Evolutionary conservation across 495 filamentous ascomycete genomes (phyloP), one percentile per base, ranked within the genome.

Genomic region (Pseudotulostoma volvatum): DNA sequence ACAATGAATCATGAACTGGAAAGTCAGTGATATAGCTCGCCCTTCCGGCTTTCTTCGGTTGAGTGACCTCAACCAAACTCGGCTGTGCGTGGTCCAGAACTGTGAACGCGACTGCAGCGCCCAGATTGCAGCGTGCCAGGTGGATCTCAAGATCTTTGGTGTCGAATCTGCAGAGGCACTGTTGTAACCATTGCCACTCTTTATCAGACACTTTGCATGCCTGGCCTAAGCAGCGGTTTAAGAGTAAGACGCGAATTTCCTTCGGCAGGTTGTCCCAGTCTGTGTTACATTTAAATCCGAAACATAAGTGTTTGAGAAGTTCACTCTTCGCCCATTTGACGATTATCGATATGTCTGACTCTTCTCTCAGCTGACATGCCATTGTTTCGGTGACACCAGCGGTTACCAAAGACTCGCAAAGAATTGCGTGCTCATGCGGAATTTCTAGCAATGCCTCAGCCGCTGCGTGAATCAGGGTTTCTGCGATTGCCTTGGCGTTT

Each of bases 401-500:
- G 1, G 52, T 53, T 16, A 73, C 47, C 15, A 73, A 56, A 9
- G 59, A 61, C 37, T 70, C 67, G 9, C 62, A 46, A 30, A 72
- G 51, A 1, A 54, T 44, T 2, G 71, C 63, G 41, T 74, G 59
- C 33, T 68, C 60, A 43, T 74, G 68, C 8, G 60, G 59, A 38
- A 73, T 58, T 13, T 56, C 56, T 50, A 72, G 53, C 15, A 63
- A 51, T 4, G 60, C 53, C 45, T 74, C 66, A 0, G 59, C 59
- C 33, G 67, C 64, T 9, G 67, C 64, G 39, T 74, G 71, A 1
- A 74, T 42, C n/a, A 76, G 41, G 14, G 63, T 65, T 46, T 76
- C 71, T 0, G 71, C 71, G 37, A 73, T 67, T 15, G 64, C 52
- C 19, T 55, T 56, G 39, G 61, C 66, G 39, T 67, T 69, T 14